phyloP scores from a whole-genome alignment of 371 early-diverging fungal genomes.

The Racocetra persica region DNA sequence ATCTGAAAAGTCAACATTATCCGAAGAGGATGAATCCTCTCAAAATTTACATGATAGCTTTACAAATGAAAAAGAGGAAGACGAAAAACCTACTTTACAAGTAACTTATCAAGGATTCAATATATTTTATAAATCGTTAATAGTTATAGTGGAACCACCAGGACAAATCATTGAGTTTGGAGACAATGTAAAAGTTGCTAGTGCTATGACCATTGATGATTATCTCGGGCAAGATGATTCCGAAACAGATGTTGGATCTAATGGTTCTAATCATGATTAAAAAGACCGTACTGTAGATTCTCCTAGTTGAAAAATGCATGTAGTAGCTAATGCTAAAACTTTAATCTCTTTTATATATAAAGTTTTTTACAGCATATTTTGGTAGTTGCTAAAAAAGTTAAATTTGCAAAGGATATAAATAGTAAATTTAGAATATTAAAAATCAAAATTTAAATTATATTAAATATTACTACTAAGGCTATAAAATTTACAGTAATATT shows the following conservation, averaged over 20 bases:
- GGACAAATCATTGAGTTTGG: conserved; percentile 19
- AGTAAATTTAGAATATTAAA: too few species aligned
- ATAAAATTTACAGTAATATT: too few species aligned
- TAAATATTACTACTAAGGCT: too few species aligned
- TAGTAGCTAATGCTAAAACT: too few species aligned
- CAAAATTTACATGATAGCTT: neutral
- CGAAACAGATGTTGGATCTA: neutral
- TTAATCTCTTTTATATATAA: too few species aligned
- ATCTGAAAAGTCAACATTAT: neutral
- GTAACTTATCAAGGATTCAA: conserved; percentile 31
- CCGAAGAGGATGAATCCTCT: neutral
- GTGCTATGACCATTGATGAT: conserved; percentile 29
- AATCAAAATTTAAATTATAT: too few species aligned
- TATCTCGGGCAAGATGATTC: conserved; percentile 26
- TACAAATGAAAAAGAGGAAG: conserved; percentile 10
- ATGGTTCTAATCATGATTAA: neutral
- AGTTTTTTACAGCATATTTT: too few species aligned
- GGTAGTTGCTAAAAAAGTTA: too few species aligned
- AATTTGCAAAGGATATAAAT: too few species aligned
- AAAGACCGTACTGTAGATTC: too few species aligned
- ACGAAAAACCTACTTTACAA: neutral
- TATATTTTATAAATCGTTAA: conserved; percentile 34
- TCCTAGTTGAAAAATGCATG: too few species aligned
- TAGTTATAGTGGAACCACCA: conserved; percentile 24
- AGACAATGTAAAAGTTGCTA: neutral